Conservation (phyloP, 2,329 filamentous ascomycete species). For the Monilinia fructicola region DNA sequence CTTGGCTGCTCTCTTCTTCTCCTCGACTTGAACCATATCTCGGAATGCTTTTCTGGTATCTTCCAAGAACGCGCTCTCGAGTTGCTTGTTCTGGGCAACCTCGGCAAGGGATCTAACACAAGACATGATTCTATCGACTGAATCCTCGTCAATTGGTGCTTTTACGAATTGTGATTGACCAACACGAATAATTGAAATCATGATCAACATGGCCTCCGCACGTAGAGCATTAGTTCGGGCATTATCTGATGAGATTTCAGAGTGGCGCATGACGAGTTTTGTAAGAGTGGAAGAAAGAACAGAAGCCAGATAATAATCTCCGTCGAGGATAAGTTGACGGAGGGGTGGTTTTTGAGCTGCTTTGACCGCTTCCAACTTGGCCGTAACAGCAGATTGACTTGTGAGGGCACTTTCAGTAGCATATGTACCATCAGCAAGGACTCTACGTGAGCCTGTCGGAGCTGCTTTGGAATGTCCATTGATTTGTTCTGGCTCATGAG, state of each 20-base stretch:
- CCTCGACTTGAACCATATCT: slow-evolving; percentile 94
- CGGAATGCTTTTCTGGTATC: slow-evolving; percentile 95
- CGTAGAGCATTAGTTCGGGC: slow-evolving; percentile 90
- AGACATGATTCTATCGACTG: slow-evolving; percentile 97
- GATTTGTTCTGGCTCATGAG: slow-evolving; percentile 62
- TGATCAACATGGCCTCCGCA: slow-evolving; percentile 98
- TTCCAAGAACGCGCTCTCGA: slow-evolving; percentile 89
- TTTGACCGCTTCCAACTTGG: slow-evolving; percentile 93
- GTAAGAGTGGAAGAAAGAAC: slow-evolving; percentile 95
- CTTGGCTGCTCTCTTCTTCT: slow-evolving; percentile 96
- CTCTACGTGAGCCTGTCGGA: slow-evolving; percentile 82
- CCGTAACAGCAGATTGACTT: slow-evolving; percentile 84
- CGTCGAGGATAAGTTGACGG: slow-evolving; percentile 90
- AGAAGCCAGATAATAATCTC: slow-evolving; percentile 93
- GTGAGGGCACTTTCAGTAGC: slow-evolving; percentile 95
- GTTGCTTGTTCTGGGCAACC: slow-evolving; percentile 83
- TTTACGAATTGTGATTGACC: slow-evolving; percentile 99
- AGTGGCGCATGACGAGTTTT: slow-evolving; percentile 96
- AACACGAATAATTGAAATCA: slow-evolving; percentile 98
- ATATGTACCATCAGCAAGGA: slow-evolving; percentile 94
- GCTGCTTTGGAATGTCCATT: slow-evolving; percentile 80
- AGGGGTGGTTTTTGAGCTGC: slow-evolving; percentile 94
- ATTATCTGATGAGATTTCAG: slow-evolving; percentile 82
- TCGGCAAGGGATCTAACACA: slow-evolving; percentile 91
- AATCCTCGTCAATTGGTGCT: slow-evolving; percentile 95